A percentile compares a stretch with the other conserved stretches of the same genome.
Evolutionary conservation across 176 grass and related monocot species (phyloP).

Genomic region (Phragmites australis): DNA sequence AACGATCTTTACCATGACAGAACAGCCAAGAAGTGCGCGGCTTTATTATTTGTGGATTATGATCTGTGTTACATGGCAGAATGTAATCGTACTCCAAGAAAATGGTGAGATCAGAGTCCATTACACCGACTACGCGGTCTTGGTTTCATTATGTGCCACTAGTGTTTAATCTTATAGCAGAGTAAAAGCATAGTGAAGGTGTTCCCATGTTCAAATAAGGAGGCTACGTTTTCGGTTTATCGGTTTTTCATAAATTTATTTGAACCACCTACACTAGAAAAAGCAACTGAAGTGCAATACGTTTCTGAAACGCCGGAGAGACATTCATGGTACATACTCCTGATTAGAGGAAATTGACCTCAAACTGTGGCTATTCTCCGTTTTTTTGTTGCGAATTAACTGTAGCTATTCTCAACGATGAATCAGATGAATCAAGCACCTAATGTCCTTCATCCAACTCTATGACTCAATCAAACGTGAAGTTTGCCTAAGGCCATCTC

Average conservation of each 20-base stretch:
- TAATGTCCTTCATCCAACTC: no score
- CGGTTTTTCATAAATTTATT: background rate
- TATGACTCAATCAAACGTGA: no score
- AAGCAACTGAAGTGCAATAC: background rate
- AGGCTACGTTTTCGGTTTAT: no score
- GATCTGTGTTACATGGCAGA: background rate
- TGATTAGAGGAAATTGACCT: no score
- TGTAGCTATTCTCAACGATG: no score
- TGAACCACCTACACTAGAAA: background rate
- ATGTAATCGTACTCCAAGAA: background rate
- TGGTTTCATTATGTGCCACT: background rate
- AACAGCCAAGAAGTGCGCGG: background rate
- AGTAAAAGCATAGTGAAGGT: background rate
- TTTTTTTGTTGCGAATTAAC: no score
- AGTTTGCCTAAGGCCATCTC: no score
- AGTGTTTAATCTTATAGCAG: background rate
- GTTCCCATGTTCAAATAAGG: constrained; percentile 1
- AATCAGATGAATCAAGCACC: no score
- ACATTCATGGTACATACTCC: no score
- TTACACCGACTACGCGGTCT: background rate
- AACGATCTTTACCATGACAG: constrained; percentile 29
- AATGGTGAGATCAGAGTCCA: constrained; percentile 21
- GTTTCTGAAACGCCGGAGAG: no score
- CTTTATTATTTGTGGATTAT: background rate
- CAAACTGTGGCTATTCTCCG: no score